A percentile compares a stretch with the other conserved stretches of the same genome.
These are phyloP conservation scores for Teunomyces tritomae DNA, from an alignment of 805 yeast species.

Conservation along the genomic window DNA sequence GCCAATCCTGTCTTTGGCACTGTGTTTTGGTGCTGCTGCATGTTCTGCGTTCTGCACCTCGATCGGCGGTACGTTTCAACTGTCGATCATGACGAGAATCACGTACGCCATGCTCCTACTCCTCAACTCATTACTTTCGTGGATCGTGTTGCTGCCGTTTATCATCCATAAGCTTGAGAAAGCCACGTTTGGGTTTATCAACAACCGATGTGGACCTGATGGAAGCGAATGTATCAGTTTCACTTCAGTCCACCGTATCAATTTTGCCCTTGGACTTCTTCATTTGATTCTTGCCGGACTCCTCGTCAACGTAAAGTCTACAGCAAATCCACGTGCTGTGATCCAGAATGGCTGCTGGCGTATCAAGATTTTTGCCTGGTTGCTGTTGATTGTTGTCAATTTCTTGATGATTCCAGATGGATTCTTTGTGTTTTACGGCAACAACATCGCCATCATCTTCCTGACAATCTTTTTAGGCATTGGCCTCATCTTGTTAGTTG, in stretches of 20 bases:
- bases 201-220: slow-evolving; percentile 63
- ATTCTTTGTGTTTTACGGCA: slow-evolving; percentile 89
- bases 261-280: slow-evolving; percentile 78
- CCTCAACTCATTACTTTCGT: slow-evolving; percentile 77
- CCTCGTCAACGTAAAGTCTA: slow-evolving; percentile 71
- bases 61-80: slow-evolving; percentile 60
- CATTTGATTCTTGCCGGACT: slow-evolving; percentile 70
- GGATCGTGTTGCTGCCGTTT: slow-evolving; percentile 88
- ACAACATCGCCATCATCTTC: slow-evolving; percentile 78
- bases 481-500: slow-evolving; percentile 87
- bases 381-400: slow-evolving; percentile 53
- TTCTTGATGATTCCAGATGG: slow-evolving; percentile 78
- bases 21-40: slow-evolving; percentile 75
- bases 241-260: slow-evolving; percentile 89
- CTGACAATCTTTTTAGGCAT: slow-evolving; percentile 84
- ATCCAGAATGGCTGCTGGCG: slow-evolving; percentile 95
- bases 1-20: slow-evolving; percentile 51
- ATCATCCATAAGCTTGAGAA: slow-evolving; percentile 71
- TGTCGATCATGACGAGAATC: slow-evolving; percentile 80
- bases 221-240: slow-evolving; percentile 84
- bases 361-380: slow-evolving; percentile 62
- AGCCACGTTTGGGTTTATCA: slow-evolving; percentile 65
- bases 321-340: slow-evolving; percentile 71
- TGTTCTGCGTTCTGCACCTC: slow-evolving; percentile 58
- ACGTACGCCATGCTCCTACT: slow-evolving; percentile 79